phyloP scores from a whole-genome alignment of 441 rosid species.

The Aleurites moluccanus region DNA sequence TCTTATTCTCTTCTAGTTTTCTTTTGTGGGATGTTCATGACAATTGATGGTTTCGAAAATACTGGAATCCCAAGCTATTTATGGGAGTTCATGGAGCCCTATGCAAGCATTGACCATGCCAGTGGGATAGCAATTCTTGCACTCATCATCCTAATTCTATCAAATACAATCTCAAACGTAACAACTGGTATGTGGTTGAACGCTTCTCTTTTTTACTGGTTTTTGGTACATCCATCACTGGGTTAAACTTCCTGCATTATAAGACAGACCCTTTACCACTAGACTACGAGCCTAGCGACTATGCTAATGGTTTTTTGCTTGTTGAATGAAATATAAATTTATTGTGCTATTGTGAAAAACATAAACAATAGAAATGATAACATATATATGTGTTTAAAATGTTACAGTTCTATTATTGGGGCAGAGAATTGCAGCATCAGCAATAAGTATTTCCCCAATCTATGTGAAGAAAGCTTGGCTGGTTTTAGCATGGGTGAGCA shows the following conservation, averaged over 20 bases:
- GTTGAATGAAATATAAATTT: no score
- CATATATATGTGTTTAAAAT: not conserved
- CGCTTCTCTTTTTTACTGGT: no score
- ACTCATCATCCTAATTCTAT: slow-evolving; percentile 54
- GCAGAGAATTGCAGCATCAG: slow-evolving; percentile 56
- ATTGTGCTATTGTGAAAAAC: no score
- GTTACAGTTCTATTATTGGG: slow-evolving; percentile 61
- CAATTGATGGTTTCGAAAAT: slow-evolving; percentile 70
- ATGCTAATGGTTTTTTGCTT: no score
- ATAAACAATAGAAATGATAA: no score
- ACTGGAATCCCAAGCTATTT: slow-evolving; percentile 70
- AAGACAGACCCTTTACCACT: no score
- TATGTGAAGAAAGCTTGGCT: slow-evolving; percentile 74
- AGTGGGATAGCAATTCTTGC: slow-evolving; percentile 56
- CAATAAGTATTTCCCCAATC: slow-evolving; percentile 37
- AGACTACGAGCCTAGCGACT: no score
- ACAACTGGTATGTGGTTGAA: slow-evolving; percentile 51
- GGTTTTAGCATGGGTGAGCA: slow-evolving; percentile 72
- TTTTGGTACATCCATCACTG: no score
- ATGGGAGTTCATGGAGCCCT: slow-evolving; percentile 71
- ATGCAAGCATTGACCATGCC: slow-evolving; percentile 46
- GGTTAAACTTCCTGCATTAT: no score
- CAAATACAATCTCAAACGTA: slow-evolving; percentile 67
- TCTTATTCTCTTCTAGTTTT: slow-evolving; percentile 71
- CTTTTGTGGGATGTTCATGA: slow-evolving; percentile 86